phyloP scores from a whole-genome alignment of 371 early-diverging fungal species.

The Conidiobolus incongruus region DNA sequence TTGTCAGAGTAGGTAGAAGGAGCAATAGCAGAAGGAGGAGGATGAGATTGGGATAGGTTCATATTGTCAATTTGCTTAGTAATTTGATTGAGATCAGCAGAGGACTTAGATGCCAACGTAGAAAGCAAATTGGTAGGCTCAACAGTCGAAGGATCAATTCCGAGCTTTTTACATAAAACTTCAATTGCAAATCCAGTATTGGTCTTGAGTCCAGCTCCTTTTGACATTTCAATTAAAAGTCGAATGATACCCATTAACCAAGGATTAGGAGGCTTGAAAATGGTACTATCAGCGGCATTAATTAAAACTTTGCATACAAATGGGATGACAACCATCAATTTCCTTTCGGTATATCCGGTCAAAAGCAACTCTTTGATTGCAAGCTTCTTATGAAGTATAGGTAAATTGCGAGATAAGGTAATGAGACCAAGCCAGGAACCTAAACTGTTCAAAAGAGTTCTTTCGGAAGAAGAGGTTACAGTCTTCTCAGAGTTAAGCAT shows the following conservation, averaged over 20 bases:
- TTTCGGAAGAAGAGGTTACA: slow-evolving; percentile 67
- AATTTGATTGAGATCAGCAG: not conserved
- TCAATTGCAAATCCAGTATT: slow-evolving; percentile 94
- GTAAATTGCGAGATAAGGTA: slow-evolving; percentile 79
- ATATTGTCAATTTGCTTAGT: not conserved
- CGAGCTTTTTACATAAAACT: slow-evolving; percentile 78
- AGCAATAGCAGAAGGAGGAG: not conserved
- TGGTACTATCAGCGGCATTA: slow-evolving; percentile 53
- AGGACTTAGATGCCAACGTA: slow-evolving; percentile 11
- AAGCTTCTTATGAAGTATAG: slow-evolving; percentile 81
- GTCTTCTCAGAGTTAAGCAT: slow-evolving; percentile 86
- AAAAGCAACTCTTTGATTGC: slow-evolving; percentile 80
- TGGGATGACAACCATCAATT: slow-evolving; percentile 87
- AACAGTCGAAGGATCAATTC: slow-evolving; percentile 65
- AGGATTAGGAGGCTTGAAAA: slow-evolving; percentile 91
- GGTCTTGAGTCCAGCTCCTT: slow-evolving; percentile 74
- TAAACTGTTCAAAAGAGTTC: slow-evolving; percentile 74
- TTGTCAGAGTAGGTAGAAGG: not conserved
- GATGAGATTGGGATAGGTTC: not conserved
- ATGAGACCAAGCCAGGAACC: slow-evolving; percentile 95
- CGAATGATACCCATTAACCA: slow-evolving; percentile 91
- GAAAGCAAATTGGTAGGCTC: slow-evolving; percentile 52
- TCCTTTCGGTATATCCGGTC: slow-evolving; percentile 68
- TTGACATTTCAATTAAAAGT: slow-evolving; percentile 77
- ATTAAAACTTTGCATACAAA: slow-evolving; percentile 95